These are phyloP conservation scores for Somion occarium DNA, from an alignment of 1,284 basidiomycete species.

Conservation along the genomic window DNA sequence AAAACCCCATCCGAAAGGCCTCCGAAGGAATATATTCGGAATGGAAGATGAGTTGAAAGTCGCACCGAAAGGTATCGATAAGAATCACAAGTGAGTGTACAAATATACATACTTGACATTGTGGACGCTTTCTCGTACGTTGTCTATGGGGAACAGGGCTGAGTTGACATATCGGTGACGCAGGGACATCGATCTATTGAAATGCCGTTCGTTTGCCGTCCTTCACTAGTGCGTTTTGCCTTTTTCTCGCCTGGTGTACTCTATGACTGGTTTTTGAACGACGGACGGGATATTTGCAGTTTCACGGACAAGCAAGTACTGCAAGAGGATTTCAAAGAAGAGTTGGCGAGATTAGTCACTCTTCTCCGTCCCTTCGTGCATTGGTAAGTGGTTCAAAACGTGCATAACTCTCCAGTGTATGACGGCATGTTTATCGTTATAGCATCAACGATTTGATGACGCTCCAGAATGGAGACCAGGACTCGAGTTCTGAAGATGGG, in stretches of 20 bases:
- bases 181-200: conserved; percentile 84
- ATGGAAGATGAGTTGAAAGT: conserved; percentile 74
- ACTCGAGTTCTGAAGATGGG: conserved; percentile 9
- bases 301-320: conserved; percentile 78
- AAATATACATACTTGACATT: too few relatives aligned
- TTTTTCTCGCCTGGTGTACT: background rate
- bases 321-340: conserved; percentile 59
- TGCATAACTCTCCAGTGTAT: background rate
- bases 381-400: conserved; percentile 46
- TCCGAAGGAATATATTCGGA: conserved; percentile 74
- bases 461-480: conserved; percentile 27
- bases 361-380: conserved; percentile 77
- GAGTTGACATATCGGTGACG: background rate
- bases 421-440: conserved; percentile 3
- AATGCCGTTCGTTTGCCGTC: conserved; percentile 78
- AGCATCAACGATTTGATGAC: conserved; percentile 71
- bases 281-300: conserved; percentile 40
- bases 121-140: background rate
- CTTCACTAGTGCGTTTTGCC: conserved; percentile 50
- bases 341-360: conserved; percentile 48
- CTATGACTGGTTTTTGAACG: background rate
- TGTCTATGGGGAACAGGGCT: background rate
- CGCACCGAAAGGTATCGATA: conserved; percentile 85
- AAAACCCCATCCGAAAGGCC: conserved; percentile 54
- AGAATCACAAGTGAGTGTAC: conserved; percentile 61